Percentiles rank a stretch among this genome's conserved stretches.
Evolutionary conservation across 2,329 filamentous ascomycete species (phyloP).

Genomic region (Aspergillus luchuensis): DNA sequence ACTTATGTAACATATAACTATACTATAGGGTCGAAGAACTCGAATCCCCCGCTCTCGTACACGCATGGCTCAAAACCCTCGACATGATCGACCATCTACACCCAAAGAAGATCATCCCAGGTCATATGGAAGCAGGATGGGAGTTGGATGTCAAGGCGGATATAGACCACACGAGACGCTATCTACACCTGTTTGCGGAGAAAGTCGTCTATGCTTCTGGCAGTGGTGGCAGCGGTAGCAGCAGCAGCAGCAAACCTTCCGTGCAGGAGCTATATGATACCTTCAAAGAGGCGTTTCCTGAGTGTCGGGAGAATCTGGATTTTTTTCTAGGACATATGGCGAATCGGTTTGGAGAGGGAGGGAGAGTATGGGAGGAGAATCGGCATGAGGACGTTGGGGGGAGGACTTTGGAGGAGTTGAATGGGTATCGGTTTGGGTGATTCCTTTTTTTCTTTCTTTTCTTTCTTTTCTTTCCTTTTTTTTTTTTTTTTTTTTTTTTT

Average conservation of each 20-base stretch:
- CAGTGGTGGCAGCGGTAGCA: constrained; percentile 13
- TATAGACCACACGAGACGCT: constrained; percentile 32
- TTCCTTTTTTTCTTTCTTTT: no score
- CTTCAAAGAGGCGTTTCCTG: constrained; percentile 33
- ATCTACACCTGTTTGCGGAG: constrained; percentile 31
- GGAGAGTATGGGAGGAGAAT: constrained; percentile 36
- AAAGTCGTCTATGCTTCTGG: constrained; percentile 31
- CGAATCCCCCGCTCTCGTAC: constrained; percentile 29
- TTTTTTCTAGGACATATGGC: constrained; percentile 38
- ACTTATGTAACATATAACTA: background rate
- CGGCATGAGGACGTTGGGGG: constrained; percentile 28
- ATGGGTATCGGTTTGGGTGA: constrained; percentile 20
- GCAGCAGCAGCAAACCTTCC: constrained; percentile 13
- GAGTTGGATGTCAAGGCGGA: constrained; percentile 29
- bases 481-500: no score
- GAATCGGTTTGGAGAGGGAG: constrained; percentile 37
- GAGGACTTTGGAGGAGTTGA: constrained; percentile 17
- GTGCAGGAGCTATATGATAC: constrained; percentile 33
- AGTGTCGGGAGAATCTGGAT: constrained; percentile 34
- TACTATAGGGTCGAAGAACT: constrained; percentile 33
- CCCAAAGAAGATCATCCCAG: constrained; percentile 32
- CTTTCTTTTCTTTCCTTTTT: no score
- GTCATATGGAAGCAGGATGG: constrained; percentile 35
- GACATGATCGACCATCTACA: constrained; percentile 31
- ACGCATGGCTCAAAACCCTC: constrained; percentile 30